Base-by-base conservation (phyloP, 2,329 filamentous ascomycete genomes). In the Arthrobotrys sphaeroides region DNA sequence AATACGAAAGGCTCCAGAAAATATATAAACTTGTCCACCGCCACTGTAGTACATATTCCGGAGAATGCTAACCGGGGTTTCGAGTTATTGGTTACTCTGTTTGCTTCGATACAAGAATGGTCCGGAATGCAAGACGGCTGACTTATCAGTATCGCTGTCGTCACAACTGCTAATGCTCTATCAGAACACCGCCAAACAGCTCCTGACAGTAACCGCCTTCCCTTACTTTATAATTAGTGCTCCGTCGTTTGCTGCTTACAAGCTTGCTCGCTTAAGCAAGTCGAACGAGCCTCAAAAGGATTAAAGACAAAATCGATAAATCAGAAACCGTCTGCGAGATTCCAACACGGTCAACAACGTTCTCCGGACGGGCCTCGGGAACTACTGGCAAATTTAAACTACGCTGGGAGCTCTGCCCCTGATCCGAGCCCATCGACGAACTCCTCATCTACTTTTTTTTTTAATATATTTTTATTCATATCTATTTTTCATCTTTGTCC, bases 251-350 rank as follows among this genome's bases (percentile, higher is more conserved):
- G 16, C 20, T 55, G 51, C 51, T 36, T 55, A 65, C 59, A 49
- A 51, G 49, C 68, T 65, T 73, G 51, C 59, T 73, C 68, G 68
- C 68, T 73, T 65, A 73, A 73, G 59, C 60, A 59, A 73, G 59
- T 64, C 51, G 51, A 33, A 60, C 49, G 68, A 73, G 60, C 57
- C 66, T 70, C 68, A 59, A 73, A 65, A 65, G 33, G 12, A 38
- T 13, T 10, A 20, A 26, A 38, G 26, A 5, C 26, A 33, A 16
- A 33, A 33, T 33, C 31, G n/a, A n/a, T 12, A 40, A 40, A 12
- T 16, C 36, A n/a, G 16, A 43, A 43, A 24, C 33, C n/a, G n/a
- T 28, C 16, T 20, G 53, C 65, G 33, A 31, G 20, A 65, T 72
- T n/a, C 57, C 67, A 64, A 73, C 68, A 73, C 59, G 60, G 26